Evolutionary conservation across 1,284 basidiomycete species (phyloP).

Genomic region (Pseudozyma pruni): DNA sequence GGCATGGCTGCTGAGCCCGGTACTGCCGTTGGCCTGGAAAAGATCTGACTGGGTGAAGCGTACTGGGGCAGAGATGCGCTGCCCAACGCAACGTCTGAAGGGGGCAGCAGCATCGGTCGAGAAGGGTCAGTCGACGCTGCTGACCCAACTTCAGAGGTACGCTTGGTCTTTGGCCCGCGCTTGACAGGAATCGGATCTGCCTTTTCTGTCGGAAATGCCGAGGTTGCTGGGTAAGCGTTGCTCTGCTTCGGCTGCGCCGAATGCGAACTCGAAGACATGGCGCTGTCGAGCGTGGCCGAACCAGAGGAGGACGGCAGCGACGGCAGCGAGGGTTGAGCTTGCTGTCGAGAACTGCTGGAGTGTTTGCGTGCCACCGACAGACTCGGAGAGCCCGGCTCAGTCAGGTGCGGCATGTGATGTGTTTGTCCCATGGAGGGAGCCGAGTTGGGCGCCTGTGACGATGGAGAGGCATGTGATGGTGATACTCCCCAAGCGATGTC

Average conservation of each 20-base stretch:
- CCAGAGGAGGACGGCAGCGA: slow-evolving; percentile 4
- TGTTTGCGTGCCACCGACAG: slow-evolving; percentile 22
- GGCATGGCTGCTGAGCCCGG: slow-evolving; percentile 2
- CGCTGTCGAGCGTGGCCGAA: slow-evolving; percentile 29
- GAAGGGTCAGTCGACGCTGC: not conserved
- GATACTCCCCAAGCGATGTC: slow-evolving; percentile 28
- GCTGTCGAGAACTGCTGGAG: slow-evolving; percentile 4
- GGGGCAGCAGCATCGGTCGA: not conserved
- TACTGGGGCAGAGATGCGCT: slow-evolving; percentile 14
- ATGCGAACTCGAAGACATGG: slow-evolving; percentile 26
- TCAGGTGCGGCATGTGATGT: slow-evolving; percentile 13
- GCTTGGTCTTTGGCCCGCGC: slow-evolving; percentile 8
- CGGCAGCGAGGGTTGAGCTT: slow-evolving; percentile 9
- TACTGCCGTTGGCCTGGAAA: slow-evolving; percentile 9
- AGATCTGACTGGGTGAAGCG: slow-evolving; percentile 30
- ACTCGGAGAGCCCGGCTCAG: slow-evolving; percentile 32
- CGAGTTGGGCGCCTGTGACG: slow-evolving; percentile 4
- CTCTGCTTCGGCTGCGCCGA: slow-evolving; percentile 1
- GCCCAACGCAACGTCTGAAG: not conserved
- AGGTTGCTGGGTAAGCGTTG: not conserved
- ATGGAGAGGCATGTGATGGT: slow-evolving; percentile 1
- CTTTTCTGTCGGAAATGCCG: slow-evolving; percentile 17
- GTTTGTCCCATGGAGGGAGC: not conserved
- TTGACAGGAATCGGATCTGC: slow-evolving; percentile 12
- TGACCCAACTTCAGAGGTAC: not conserved